Conservation (phyloP, 805 yeast genomes). For the Diddensiella santjacobensis region DNA sequence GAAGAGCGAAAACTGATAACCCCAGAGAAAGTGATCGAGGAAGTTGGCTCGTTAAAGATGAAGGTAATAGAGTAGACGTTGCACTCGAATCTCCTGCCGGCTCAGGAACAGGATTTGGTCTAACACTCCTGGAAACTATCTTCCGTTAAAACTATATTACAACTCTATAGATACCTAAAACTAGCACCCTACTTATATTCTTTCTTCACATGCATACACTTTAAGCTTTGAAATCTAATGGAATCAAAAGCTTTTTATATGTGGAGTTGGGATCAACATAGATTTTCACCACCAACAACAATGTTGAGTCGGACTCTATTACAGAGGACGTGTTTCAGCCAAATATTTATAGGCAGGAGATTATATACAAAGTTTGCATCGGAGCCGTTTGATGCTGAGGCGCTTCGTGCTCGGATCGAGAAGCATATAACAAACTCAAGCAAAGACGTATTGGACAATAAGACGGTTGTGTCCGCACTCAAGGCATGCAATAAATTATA, state of each 20-base stretch:
- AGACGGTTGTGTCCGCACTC: constrained; percentile 21
- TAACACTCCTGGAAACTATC: constrained; percentile 19
- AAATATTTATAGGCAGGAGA: too few relatives aligned
- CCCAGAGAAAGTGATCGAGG: constrained; percentile 14
- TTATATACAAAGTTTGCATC: constrained; percentile 7
- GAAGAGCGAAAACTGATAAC: constrained; percentile 22
- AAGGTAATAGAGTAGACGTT: constrained; percentile 26
- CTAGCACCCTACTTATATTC: too few relatives aligned
- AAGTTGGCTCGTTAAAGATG: constrained; percentile 23
- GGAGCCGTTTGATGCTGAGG: constrained; percentile 13
- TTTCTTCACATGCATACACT: too few relatives aligned
- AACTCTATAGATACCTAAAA: too few relatives aligned
- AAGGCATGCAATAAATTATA: constrained; percentile 27
- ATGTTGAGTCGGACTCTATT: background rate
- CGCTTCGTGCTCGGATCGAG: constrained; percentile 12
- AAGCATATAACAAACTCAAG: constrained; percentile 8
- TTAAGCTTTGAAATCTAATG: too few relatives aligned
- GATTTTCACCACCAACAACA: background rate
- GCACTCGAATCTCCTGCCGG: constrained; percentile 24
- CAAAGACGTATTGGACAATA: constrained; percentile 1
- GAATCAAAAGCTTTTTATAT: too few relatives aligned
- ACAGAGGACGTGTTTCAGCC: too few relatives aligned
- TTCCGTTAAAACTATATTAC: constrained; percentile 13
- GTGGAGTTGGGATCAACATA: background rate
- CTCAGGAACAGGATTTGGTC: constrained; percentile 21